Percentiles rank a stretch among this genome's conserved stretches.
Evolutionary conservation across 2,329 filamentous ascomycete species (phyloP).

Genomic region (Penicillium nordicum): DNA sequence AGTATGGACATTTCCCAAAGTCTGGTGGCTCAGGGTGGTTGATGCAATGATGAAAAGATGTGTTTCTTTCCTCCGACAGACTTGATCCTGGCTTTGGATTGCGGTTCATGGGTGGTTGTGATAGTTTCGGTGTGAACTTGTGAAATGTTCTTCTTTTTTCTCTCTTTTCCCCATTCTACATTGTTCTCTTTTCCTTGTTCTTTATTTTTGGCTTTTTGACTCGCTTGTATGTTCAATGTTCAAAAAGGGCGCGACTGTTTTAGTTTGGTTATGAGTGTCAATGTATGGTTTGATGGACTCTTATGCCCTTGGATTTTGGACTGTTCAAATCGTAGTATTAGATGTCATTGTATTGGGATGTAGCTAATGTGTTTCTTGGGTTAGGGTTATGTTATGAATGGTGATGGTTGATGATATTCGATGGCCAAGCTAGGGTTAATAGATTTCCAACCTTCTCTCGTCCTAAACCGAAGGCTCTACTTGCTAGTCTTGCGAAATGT

Average conservation of each 20-base stretch:
- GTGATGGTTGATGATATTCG: slow-evolving; percentile 5
- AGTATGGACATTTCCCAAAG: slow-evolving; percentile 1
- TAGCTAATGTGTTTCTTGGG: slow-evolving; percentile 4
- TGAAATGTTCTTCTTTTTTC: background rate
- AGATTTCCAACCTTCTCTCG: background rate
- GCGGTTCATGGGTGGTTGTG: background rate
- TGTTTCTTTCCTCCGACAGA: background rate
- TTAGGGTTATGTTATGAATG: background rate
- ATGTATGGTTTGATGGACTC: slow-evolving; percentile 1
- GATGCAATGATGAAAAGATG: slow-evolving; percentile 1
- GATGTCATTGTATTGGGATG: background rate
- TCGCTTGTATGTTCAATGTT: background rate
- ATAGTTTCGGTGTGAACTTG: background rate
- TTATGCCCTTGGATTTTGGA: background rate
- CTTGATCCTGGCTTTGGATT: background rate
- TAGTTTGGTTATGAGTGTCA: slow-evolving; percentile 9
- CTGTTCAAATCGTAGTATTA: background rate
- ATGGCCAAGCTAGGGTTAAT: background rate
- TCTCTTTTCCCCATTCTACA: background rate
- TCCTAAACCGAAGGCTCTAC: too few species aligned
- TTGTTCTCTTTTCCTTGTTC: background rate
- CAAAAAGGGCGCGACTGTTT: slow-evolving; percentile 2
- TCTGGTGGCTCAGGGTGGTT: background rate
- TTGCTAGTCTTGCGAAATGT: background rate
- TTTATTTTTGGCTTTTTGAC: background rate